Evolutionary conservation across 208 protist genomes (phyloP), one percentile per base, ranked within the genome.

Genomic region (Endotrypanum monterogeii): DNA sequence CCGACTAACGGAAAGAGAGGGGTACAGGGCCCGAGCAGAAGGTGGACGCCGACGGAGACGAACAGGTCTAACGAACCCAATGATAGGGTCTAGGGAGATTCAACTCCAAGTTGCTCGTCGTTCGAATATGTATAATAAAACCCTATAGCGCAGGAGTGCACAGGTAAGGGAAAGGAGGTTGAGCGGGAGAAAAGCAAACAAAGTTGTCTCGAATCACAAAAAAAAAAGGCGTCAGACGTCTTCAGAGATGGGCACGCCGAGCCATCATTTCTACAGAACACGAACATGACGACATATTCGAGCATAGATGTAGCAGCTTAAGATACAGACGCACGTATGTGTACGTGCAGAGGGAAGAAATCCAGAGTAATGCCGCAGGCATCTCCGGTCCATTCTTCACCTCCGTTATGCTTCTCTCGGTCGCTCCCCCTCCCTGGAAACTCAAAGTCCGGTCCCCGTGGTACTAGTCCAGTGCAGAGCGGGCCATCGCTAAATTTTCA

Each of bases 401-500:
- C 35, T 44, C 32, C 16, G n/a, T n/a, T n/a, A n/a, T n/a, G n/a
- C n/a, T 41, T 23, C 58, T 23, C 35, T 44, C 9, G 16, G 32
- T 5, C 32, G 14, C 35, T 37, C 20, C 5, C 54, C 5, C 6
- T 14, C 20, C 54, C n/a, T 25, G 7, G 18, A 57, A 7, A 57
- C 12, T 25, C 16, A 23, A 6, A 46, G 1, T 7, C 9, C 25
- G 3, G 57, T 11, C 32, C n/a, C n/a, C 18, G 23, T 35, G 1
- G 37, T 25, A 39, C 65, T 75, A 90, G 54, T 96, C 91, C 14
- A 96, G 50, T n/a, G 89, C 85, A 4, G 91, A 80, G 41, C 91
- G 81, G 5, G 87, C 88, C 25, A 94, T 83, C 32, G 89, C 84
- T 41, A 86, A 79, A 67, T 96, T 96, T 32, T 89, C 87, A 3